A percentile compares a stretch with the other conserved stretches of the same genome.
These are phyloP conservation scores for Pleurotus ostreatus DNA, from an alignment of 768 basidiomycete species.

Conservation along the genomic window DNA sequence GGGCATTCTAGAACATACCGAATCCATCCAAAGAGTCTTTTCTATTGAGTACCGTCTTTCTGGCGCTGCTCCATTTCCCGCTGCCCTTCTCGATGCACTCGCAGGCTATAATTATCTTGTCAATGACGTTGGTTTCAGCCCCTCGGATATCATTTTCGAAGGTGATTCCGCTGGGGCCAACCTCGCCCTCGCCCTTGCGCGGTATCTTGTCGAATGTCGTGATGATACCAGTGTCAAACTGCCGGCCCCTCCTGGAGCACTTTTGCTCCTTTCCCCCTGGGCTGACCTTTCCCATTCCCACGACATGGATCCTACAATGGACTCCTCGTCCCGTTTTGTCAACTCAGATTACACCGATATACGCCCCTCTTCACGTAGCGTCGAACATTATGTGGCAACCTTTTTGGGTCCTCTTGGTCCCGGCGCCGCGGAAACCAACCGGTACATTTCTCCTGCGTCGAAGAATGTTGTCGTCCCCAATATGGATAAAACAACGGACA, in stretches of 20 bases:
- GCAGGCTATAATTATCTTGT: constrained; percentile 73
- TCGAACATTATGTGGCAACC: no score
- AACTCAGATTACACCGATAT: no score
- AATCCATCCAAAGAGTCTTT: constrained; percentile 43
- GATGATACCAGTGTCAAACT: constrained; percentile 24
- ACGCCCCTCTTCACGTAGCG: no score
- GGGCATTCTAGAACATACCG: constrained; percentile 42
- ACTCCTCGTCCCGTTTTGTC: constrained; percentile 34
- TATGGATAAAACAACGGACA: no score
- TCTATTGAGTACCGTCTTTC: constrained; percentile 73
- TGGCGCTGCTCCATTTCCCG: constrained; percentile 61
- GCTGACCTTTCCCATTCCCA: constrained; percentile 42
- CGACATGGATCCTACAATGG: constrained; percentile 22
- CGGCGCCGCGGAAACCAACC: no score
- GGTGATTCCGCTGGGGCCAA: constrained; percentile 83
- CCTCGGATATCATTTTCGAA: constrained; percentile 56
- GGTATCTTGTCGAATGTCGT: constrained; percentile 56
- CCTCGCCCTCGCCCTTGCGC: constrained; percentile 58
- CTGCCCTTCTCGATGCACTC: constrained; percentile 70
- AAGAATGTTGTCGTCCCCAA: no score
- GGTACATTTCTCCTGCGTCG: no score
- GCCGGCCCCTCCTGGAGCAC: constrained; percentile 41
- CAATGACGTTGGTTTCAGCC: constrained; percentile 47
- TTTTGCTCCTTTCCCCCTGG: constrained; percentile 57
- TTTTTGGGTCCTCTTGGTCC: no score